Base-by-base conservation (phyloP, 495 filamentous ascomycete genomes). In the Aspergillus avenaceus region DNA sequence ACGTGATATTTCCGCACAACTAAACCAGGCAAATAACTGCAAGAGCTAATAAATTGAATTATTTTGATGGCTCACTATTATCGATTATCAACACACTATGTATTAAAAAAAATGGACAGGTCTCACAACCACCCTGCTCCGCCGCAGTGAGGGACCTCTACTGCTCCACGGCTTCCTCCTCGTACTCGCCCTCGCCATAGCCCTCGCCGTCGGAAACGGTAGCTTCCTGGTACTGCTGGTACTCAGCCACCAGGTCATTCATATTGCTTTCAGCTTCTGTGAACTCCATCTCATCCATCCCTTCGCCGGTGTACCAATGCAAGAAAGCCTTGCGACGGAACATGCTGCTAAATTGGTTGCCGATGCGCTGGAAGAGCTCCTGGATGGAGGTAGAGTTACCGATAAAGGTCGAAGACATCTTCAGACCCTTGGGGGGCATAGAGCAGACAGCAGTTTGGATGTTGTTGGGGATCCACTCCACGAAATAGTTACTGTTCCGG, bases 201-300 rank as follows among this genome's bases (percentile, higher is more conserved):
- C n/a, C 83, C 71, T 86, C 83, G 48, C 75, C 82, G 60, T 86
- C 83, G 46, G 80, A 84, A 65, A 96, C 81, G 59, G 88, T 87
- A 63, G 93, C 93, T 67, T 99, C 93, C 81, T 99, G 93, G 83
- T 99, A 99, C 74, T 99, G 95, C 83, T 99, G 95, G 82, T 99
- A 99, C 73, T 99, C 93, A 49, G 92, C 96, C 55, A 99, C 95
- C 72, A 99, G 79, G 74, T 99, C 93, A 80, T 97, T 99, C 95
- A 99, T 99, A 80, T 99, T 99, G 80, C 87, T 92, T 87, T 99
- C 93, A 61, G 93, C 93, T 83, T 97, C 95, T 67, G 93, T 97
- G 78, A 99, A 99, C 80, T 97, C 95, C 93, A 97, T 97, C 86
- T 99, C 93, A 78, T 99, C 93, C 93, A 99, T 99, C 79, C 93